Evolutionary conservation across 208 protist genomes (phyloP).

Genomic region (Leishmania mexicana): DNA sequence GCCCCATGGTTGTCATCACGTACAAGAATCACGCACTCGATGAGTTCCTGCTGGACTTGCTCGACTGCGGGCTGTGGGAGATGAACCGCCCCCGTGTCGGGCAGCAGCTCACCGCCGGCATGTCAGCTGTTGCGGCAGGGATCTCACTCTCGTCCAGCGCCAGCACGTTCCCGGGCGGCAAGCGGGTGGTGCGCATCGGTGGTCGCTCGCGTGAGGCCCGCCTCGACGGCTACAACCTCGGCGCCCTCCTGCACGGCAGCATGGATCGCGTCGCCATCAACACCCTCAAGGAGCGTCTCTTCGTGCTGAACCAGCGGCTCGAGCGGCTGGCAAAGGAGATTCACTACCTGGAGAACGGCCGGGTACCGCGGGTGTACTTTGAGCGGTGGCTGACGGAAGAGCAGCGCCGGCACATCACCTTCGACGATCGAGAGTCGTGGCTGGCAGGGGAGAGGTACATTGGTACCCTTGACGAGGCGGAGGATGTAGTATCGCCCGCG

Average conservation of each 20-base stretch:
- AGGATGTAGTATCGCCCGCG: conserved; percentile 19
- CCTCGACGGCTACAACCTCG: conserved; percentile 82
- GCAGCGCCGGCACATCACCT: conserved; percentile 70
- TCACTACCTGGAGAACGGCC: conserved; percentile 79
- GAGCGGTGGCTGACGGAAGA: conserved; percentile 87
- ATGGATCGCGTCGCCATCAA: conserved; percentile 70
- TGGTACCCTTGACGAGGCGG: conserved; percentile 25
- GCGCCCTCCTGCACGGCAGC: conserved; percentile 56
- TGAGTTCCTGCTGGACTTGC: conserved; percentile 89
- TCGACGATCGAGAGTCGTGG: conserved; percentile 87
- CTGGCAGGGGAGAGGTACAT: conserved; percentile 71
- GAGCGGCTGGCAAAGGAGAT: conserved; percentile 84
- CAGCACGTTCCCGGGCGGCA: conserved; percentile 74
- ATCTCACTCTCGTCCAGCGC: background rate
- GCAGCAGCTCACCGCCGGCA: conserved; percentile 24
- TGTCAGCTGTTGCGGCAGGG: conserved; percentile 7
- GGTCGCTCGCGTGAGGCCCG: conserved; percentile 75
- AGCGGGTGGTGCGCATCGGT: conserved; percentile 87
- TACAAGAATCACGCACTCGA: conserved; percentile 97
- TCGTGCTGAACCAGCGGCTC: conserved; percentile 73
- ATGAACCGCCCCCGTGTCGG: conserved; percentile 45
- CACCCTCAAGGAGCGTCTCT: conserved; percentile 79
- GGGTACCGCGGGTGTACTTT: conserved; percentile 83
- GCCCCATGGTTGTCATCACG: conserved; percentile 92
- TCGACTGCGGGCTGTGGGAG: conserved; percentile 76